phyloP scores from a whole-genome alignment of 345 rosid genomes.

The Gossypium australe region DNA sequence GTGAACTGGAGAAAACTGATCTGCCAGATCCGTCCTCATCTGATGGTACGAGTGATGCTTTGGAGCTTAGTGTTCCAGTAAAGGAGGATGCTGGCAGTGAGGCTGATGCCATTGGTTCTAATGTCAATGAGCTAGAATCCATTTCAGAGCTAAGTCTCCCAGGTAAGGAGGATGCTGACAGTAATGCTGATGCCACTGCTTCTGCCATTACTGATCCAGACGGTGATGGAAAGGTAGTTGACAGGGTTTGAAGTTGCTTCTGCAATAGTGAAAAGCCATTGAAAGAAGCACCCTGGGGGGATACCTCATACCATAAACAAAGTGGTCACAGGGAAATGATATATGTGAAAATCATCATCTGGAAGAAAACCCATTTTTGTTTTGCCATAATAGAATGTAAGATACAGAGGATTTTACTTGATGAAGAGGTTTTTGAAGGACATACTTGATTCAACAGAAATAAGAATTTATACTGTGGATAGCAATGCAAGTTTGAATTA shows the following conservation, averaged over 20 bases:
- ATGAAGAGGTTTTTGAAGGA: neutral
- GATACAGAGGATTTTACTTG: neutral
- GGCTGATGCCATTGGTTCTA: neutral
- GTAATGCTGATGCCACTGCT: neutral
- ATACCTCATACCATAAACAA: neutral
- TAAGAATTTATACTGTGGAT: neutral
- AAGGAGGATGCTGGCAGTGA: neutral
- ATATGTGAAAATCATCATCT: neutral
- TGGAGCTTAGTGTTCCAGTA: neutral
- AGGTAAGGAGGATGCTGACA: neutral
- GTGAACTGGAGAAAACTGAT: constrained; percentile 5
- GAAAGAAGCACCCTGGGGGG: neutral
- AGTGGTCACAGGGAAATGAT: neutral
- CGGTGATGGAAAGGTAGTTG: neutral
- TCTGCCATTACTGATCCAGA: neutral
- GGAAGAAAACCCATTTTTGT: neutral
- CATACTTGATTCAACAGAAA: neutral
- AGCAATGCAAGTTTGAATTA: neutral
- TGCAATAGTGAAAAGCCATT: neutral
- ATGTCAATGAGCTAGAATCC: neutral
- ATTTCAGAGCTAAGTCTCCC: neutral
- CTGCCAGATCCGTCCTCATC: neutral
- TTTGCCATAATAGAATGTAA: neutral
- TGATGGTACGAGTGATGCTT: neutral
- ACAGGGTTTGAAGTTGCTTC: neutral